Evolutionary conservation across 306 rosid species (phyloP).

Genomic region (Vigna angularis): DNA sequence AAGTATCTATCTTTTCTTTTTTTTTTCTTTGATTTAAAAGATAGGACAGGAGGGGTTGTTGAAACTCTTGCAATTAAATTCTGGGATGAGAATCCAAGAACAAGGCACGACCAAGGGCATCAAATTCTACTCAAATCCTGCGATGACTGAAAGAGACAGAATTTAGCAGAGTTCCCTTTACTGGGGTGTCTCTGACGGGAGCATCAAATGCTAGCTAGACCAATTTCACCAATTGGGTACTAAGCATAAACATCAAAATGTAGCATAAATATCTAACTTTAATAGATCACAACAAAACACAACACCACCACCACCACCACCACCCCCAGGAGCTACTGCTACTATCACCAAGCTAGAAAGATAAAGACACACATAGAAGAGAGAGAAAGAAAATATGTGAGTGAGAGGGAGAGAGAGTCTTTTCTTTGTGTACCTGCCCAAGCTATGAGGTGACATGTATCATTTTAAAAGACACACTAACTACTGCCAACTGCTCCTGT

Average conservation of each 20-base stretch:
- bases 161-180: conserved; percentile 47
- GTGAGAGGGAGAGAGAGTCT: conserved; percentile 21
- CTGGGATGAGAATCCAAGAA: conserved; percentile 56
- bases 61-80: conserved; percentile 55
- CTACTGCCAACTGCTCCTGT: conserved; percentile 95
- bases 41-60: conserved; percentile 33
- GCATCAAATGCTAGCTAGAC: conserved; percentile 60
- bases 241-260: conserved; percentile 58
- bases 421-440: conserved; percentile 65
- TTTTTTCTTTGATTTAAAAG: conserved; percentile 38
- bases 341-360: conserved; percentile 47
- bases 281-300: conserved; percentile 55
- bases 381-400: neutral
- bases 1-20: neutral
- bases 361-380: conserved; percentile 37
- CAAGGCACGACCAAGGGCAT: conserved; percentile 50
- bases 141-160: conserved; percentile 55
- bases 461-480: conserved; percentile 81
- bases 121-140: conserved; percentile 61
- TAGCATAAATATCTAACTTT: conserved; percentile 63
- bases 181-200: conserved; percentile 45
- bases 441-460: conserved; percentile 68
- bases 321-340: conserved; percentile 40
- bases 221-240: conserved; percentile 59
- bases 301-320: conserved; percentile 41